Evolutionary conservation across 192 early-diverging fungal genomes (phyloP).

Genomic region (Radiomyces spectabilis): DNA sequence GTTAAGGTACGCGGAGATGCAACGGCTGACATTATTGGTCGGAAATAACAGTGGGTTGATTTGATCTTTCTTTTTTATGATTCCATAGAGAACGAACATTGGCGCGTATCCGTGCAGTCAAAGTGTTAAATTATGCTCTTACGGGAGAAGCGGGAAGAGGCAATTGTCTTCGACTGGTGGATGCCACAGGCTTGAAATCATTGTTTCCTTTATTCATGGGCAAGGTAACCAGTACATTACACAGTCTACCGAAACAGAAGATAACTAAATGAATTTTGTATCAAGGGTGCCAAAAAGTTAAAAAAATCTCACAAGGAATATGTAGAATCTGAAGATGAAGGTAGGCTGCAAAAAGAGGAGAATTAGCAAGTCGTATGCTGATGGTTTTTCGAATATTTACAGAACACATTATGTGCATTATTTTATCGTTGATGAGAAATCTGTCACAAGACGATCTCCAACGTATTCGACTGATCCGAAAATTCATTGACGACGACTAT

Average conservation of each 20-base stretch:
- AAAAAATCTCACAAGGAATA: slow-evolving; percentile 73
- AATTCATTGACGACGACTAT: slow-evolving; percentile 77
- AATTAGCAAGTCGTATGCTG: too few relatives aligned
- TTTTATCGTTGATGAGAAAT: slow-evolving; percentile 71
- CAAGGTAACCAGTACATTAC: slow-evolving; percentile 39
- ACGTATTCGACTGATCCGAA: slow-evolving; percentile 66
- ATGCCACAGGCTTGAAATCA: slow-evolving; percentile 73
- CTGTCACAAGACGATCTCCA: slow-evolving; percentile 49
- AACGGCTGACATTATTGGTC: neutral
- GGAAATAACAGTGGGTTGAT: neutral
- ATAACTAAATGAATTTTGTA: too few relatives aligned
- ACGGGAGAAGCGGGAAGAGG: slow-evolving; percentile 38
- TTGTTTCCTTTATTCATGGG: slow-evolving; percentile 83
- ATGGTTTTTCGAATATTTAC: too few relatives aligned
- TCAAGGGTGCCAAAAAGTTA: slow-evolving; percentile 61
- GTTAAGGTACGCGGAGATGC: slow-evolving; percentile 54
- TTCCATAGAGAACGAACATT: slow-evolving; percentile 63
- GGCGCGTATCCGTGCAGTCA: slow-evolving; percentile 74
- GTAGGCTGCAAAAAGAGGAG: slow-evolving; percentile 5
- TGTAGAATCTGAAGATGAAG: slow-evolving; percentile 77
- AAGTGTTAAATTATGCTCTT: slow-evolving; percentile 78
- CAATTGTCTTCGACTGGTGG: slow-evolving; percentile 72
- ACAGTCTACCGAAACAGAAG: too few relatives aligned
- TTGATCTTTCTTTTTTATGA: neutral
- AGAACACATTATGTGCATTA: slow-evolving; percentile 83